Evolutionary conservation across 2,329 filamentous ascomycete genomes (phyloP), one percentile per base, ranked within the genome.

Genomic region (Trichoderma sp.): DNA sequence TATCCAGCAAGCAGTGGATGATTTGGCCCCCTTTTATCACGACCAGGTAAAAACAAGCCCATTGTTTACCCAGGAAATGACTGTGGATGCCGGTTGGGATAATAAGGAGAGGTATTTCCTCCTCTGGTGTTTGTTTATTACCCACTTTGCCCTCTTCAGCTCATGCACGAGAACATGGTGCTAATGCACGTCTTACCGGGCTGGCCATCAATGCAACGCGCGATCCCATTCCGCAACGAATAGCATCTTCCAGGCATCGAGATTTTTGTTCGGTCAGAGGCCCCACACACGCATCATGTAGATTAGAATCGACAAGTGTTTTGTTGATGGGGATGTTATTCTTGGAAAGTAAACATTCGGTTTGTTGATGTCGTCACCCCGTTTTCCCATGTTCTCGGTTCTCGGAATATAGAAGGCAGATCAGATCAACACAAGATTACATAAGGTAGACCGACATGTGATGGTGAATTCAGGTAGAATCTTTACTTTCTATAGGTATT

Each of bases 171-270:
- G 10, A 39, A 39, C 26, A 45, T 30, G 57, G 57, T 50, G 48
- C 59, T 62, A 62, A 62, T 62, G 59, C 59, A 62, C 30, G 58
- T 61, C 58, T 61, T 52, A 61, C 58, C 44, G 30, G 58, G 58
- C 51, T 52, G 52, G 19, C 59, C 54, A 52, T 62, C 41, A 34
- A 52, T 62, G 48, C 41, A 34, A 52, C 54, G 48, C 59, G 24
- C 24, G 10, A 39, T 30, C 30, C 30, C 30, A 43, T 28, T 14
- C 21, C 26, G 34, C 59, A 24, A 24, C 59, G 47, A 54, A 62
- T 52, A 54, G 59, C 21, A 62, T 26, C 39, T 24, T 17, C 15
- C 7, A 14, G 39, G 26, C 48, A 28, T 10, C 39, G 43, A 34
- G n/a, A n/a, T 39, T 21, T 54, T 15, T 43, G 34, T 28, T 24